Percentiles rank a stretch among this genome's conserved stretches.
phyloP scores from a whole-genome alignment of 345 rosid species.

The Heritiera littoralis region DNA sequence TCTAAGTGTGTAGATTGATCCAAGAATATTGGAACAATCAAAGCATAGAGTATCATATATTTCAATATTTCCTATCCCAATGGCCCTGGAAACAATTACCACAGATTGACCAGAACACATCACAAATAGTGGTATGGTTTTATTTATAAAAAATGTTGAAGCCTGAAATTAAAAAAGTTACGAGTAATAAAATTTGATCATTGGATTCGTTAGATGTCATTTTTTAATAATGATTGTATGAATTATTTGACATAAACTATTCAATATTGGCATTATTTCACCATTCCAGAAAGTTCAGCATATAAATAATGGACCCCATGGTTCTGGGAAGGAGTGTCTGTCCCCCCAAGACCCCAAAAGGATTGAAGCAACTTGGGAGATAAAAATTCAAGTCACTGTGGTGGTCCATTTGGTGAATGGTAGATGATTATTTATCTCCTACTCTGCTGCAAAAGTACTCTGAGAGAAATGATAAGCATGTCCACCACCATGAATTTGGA shows the following conservation, averaged over 20 bases:
- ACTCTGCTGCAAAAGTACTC: not conserved
- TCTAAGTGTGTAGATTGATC: not conserved
- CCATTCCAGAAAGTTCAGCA: constrained; percentile 14
- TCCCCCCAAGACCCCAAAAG: not conserved
- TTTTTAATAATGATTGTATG: no score
- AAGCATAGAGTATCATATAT: not conserved
- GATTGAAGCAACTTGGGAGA: not conserved
- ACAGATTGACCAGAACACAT: no score
- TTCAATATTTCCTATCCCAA: not conserved
- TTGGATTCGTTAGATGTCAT: no score
- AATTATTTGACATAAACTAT: no score
- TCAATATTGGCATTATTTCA: not conserved
- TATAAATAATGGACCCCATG: constrained; percentile 2
- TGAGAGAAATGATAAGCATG: constrained; percentile 4
- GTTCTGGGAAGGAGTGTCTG: not conserved
- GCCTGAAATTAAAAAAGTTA: no score
- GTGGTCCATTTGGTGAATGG: constrained; percentile 28
- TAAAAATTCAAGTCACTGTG: not conserved
- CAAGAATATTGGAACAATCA: not conserved
- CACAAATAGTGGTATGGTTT: no score
- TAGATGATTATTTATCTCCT: constrained; percentile 6
- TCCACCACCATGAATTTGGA: not conserved
- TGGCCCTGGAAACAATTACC: not conserved
- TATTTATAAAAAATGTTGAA: no score
- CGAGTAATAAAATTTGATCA: no score